Evolutionary conservation across 2,329 filamentous ascomycete species (phyloP), one percentile per base, ranked within the genome.

Genomic region (Rutstroemia sydowiana): DNA sequence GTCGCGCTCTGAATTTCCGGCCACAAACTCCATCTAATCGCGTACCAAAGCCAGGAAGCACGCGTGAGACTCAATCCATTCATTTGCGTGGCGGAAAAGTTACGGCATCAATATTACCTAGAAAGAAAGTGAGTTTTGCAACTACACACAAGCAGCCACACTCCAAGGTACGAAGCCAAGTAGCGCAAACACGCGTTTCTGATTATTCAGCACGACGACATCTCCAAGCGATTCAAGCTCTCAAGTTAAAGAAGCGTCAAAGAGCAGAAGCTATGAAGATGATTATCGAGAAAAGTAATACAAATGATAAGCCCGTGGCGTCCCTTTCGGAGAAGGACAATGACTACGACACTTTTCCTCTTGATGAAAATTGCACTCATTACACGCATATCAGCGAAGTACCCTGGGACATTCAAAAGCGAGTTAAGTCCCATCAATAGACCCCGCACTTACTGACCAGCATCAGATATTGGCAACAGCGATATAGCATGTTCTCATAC

Each of bases 371-470:
- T 31, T 87, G 85, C 60, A 81, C 87, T 61, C 89, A 95, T 69
- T 97, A 95, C 71, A 72, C 79, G 37, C 69, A 75, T 28, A 71
- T 80, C 10, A 71, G 78, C 28, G 79, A 95, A 57, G 87, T 96
- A 8, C 89, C 90, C 0, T 82, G 78, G 73, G 82, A 95, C 61
- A 81, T 95, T 51, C 85, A 88, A 68, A 96, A 95, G 88, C 93
- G 68, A 65, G 73, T 62, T 9, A 20, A 7, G 8, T 23, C 36
- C 4, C 41, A 10, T 16, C 14, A 30, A 40, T 11, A 37, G 21
- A 16, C 3, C 16, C 26, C 42, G 26, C 10, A 31, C 5, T 26
- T 42, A 18, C 16, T 18, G 46, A 39, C 40, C 48, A 54, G 1
- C 21, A 30, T 1, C 43, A 95, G 90, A 67, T 98, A 98, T 70